Evolutionary conservation across 2,329 filamentous ascomycete species (phyloP).

Genomic region (Cryphonectria japonica): DNA sequence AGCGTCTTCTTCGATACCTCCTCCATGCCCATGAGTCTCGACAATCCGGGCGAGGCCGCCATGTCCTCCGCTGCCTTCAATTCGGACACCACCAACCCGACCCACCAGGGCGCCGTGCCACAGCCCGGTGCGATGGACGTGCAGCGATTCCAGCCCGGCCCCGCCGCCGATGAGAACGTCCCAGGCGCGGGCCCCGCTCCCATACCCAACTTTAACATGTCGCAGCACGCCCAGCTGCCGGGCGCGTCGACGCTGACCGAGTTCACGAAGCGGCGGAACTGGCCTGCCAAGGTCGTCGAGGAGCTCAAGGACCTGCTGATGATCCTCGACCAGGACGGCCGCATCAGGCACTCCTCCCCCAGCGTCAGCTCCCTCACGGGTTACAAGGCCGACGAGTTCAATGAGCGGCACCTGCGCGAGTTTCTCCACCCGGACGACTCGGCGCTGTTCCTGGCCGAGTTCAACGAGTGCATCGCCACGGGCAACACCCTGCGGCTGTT

Average conservation of each 20-base stretch:
- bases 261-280: slow-evolving; percentile 68
- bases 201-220: slow-evolving; percentile 40
- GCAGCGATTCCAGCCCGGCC: slow-evolving; percentile 28
- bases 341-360: slow-evolving; percentile 84
- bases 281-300: slow-evolving; percentile 87
- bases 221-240: slow-evolving; percentile 35
- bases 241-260: slow-evolving; percentile 55
- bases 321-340: slow-evolving; percentile 82
- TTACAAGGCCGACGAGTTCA: slow-evolving; percentile 70
- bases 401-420: slow-evolving; percentile 77
- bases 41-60: slow-evolving; percentile 39
- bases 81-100: slow-evolving; percentile 31
- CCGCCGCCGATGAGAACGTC: slow-evolving; percentile 37
- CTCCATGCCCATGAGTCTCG: slow-evolving; percentile 48
- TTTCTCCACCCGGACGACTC: slow-evolving; percentile 86
- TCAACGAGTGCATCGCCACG: slow-evolving; percentile 85
- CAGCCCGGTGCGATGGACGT: slow-evolving; percentile 27
- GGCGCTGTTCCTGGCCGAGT: slow-evolving; percentile 80
- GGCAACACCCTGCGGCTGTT: slow-evolving; percentile 82
- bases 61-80: slow-evolving; percentile 37
- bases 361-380: slow-evolving; percentile 77
- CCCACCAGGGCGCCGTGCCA: slow-evolving; percentile 29
- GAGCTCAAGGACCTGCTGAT: slow-evolving; percentile 88
- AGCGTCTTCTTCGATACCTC: slow-evolving; percentile 43
- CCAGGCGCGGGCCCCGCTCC: slow-evolving; percentile 49